Conservation (phyloP, 1,284 basidiomycete species). For the Exsudoporus floridanus region DNA sequence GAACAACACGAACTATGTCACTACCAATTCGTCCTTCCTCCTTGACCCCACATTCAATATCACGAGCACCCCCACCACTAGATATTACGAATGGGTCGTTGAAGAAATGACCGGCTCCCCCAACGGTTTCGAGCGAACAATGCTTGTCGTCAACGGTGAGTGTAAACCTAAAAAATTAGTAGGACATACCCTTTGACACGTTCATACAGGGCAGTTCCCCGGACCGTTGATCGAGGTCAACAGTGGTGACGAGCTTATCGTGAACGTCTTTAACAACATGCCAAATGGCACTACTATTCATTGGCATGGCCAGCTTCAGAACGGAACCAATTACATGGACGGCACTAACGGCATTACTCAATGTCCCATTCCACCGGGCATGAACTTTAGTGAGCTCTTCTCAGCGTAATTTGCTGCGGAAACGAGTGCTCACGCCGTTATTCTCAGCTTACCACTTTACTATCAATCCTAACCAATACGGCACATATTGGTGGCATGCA, state of each 20-base stretch:
- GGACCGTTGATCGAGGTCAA: constrained; percentile 36
- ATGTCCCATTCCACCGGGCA: constrained; percentile 35
- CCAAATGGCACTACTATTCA: constrained; percentile 34
- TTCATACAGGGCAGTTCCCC: constrained; percentile 30
- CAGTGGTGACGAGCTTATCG: constrained; percentile 33
- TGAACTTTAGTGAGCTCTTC: constrained; percentile 32
- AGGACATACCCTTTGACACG: background rate
- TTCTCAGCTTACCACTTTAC: constrained; percentile 31
- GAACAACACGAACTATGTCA: constrained; percentile 12
- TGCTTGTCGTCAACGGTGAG: constrained; percentile 35
- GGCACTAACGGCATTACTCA: constrained; percentile 35
- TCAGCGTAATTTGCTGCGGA: background rate
- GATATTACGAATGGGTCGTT: constrained; percentile 34
- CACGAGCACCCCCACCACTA: constrained; percentile 30
- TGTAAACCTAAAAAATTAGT: background rate
- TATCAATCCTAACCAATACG: constrained; percentile 34
- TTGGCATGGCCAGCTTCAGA: constrained; percentile 37
- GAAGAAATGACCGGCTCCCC: constrained; percentile 31
- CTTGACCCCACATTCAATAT: constrained; percentile 31
- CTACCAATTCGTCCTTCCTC: constrained; percentile 33
- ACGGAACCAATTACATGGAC: constrained; percentile 38
- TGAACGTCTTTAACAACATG: constrained; percentile 35
- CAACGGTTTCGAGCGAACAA: constrained; percentile 32
- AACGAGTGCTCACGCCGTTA: constrained; percentile 2
- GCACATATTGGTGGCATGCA: constrained; percentile 35